Evolutionary conservation across 2,329 filamentous ascomycete species (phyloP).

Genomic region (Stenocarpella maydis): DNA sequence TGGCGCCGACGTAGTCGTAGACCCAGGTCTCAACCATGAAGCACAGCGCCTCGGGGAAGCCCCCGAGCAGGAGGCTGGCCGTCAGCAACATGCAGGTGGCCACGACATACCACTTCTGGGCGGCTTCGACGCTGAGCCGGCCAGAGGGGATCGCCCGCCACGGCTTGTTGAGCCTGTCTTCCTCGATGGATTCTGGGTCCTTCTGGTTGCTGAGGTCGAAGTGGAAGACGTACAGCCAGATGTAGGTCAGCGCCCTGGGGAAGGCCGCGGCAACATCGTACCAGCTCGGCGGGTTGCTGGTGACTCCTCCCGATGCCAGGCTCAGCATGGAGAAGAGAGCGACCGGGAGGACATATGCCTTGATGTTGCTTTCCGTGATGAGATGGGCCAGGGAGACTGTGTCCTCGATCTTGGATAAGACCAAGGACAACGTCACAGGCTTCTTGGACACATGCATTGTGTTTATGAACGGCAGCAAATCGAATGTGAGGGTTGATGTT

Average conservation of each 20-base stretch:
- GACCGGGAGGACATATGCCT: slow-evolving; percentile 33
- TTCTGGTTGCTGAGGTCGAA: slow-evolving; percentile 33
- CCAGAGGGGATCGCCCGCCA: slow-evolving; percentile 38
- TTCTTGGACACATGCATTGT: slow-evolving; percentile 7
- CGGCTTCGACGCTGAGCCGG: slow-evolving; percentile 40
- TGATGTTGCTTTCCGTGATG: slow-evolving; percentile 35
- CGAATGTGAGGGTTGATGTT: neutral
- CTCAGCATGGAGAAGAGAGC: slow-evolving; percentile 34
- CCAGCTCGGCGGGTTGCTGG: slow-evolving; percentile 23
- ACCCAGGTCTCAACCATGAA: slow-evolving; percentile 47
- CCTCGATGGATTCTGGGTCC: slow-evolving; percentile 27
- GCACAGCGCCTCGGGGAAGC: neutral
- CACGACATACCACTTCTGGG: slow-evolving; percentile 29
- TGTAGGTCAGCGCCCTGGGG: neutral
- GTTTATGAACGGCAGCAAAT: neutral
- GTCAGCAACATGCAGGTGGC: slow-evolving; percentile 39
- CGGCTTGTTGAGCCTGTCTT: slow-evolving; percentile 36
- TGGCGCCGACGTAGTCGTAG: slow-evolving; percentile 45
- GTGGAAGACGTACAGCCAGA: slow-evolving; percentile 24
- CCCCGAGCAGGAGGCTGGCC: slow-evolving; percentile 24
- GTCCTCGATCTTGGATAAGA: slow-evolving; percentile 8
- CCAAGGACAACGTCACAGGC: neutral
- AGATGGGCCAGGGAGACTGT: slow-evolving; percentile 31
- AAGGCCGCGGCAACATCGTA: neutral
- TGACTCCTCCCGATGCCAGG: slow-evolving; percentile 30